These are phyloP conservation scores for Aspergillus terreus DNA, from an alignment of 2,329 filamentous ascomycete species.

Conservation along the genomic window DNA sequence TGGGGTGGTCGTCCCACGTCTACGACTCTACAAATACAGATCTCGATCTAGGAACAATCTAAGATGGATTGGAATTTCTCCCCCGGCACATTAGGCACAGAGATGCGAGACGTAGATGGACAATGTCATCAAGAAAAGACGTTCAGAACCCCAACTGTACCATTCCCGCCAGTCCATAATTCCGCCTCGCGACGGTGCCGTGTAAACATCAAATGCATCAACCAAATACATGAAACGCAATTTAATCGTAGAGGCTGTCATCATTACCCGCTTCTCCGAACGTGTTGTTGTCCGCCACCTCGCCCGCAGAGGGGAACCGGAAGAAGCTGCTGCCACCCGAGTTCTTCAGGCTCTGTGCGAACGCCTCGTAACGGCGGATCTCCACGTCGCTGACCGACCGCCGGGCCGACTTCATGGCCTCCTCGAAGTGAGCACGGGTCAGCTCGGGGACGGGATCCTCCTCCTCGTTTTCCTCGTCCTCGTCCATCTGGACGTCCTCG, in stretches of 20 bases:
- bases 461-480: slow-evolving; percentile 53
- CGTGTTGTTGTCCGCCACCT: slow-evolving; percentile 52
- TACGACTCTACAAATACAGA: background rate
- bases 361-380: slow-evolving; percentile 96
- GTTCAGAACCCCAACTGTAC: slow-evolving; percentile 15
- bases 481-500: slow-evolving; percentile 71
- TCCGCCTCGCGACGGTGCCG: slow-evolving; percentile 17
- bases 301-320: slow-evolving; percentile 75
- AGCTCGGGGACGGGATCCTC: slow-evolving; percentile 96
- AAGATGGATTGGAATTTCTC: background rate
- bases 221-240: slow-evolving; percentile 24
- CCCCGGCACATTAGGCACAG: slow-evolving; percentile 27
- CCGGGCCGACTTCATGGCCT: slow-evolving; percentile 94
- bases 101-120: slow-evolving; percentile 8
- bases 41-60: background rate
- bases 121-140: slow-evolving; percentile 17
- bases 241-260: slow-evolving; percentile 94
- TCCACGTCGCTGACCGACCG: slow-evolving; percentile 94
- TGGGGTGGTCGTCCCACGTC: background rate
- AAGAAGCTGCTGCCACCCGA: slow-evolving; percentile 93
- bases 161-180: slow-evolving; percentile 16
- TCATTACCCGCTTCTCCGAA: slow-evolving; percentile 89
- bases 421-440: slow-evolving; percentile 95
- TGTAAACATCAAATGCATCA: slow-evolving; percentile 35
- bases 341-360: slow-evolving; percentile 99